Evolutionary conservation across 2,329 filamentous ascomycete species (phyloP).

Genomic region (Amauroascus niger): DNA sequence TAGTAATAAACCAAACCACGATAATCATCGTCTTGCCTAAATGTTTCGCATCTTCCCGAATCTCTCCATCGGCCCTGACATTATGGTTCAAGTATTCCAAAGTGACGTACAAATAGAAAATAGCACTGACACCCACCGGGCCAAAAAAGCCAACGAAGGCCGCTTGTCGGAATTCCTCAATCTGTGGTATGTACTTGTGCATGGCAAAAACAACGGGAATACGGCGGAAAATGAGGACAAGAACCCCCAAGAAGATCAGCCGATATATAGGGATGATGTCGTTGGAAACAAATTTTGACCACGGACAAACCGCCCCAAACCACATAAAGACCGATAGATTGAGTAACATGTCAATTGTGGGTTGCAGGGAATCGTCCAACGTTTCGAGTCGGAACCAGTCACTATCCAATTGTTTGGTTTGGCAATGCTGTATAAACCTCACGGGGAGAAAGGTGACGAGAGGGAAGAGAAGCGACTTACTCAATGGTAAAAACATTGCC

Average conservation of each 20-base stretch:
- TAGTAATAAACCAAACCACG: slow-evolving; percentile 75
- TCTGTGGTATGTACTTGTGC: slow-evolving; percentile 68
- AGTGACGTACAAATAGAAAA: slow-evolving; percentile 80
- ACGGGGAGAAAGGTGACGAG: neutral
- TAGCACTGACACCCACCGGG: slow-evolving; percentile 78
- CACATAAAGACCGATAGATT: slow-evolving; percentile 84
- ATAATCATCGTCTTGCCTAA: slow-evolving; percentile 59
- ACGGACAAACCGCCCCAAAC: slow-evolving; percentile 79
- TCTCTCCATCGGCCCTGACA: slow-evolving; percentile 48
- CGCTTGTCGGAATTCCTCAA: slow-evolving; percentile 63
- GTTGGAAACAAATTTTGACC: slow-evolving; percentile 60
- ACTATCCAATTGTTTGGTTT: slow-evolving; percentile 25
- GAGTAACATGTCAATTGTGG: slow-evolving; percentile 87
- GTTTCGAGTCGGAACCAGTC: slow-evolving; percentile 91
- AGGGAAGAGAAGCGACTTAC: slow-evolving; percentile 29
- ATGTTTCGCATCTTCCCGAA: slow-evolving; percentile 54
- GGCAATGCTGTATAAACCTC: neutral
- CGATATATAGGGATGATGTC: slow-evolving; percentile 62
- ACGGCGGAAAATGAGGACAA: slow-evolving; percentile 67
- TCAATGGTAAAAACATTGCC: slow-evolving; percentile 89
- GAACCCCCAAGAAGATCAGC: slow-evolving; percentile 60
- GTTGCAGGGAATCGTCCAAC: slow-evolving; percentile 81
- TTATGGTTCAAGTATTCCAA: slow-evolving; percentile 57
- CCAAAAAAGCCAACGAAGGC: slow-evolving; percentile 88
- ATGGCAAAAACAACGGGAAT: slow-evolving; percentile 65